Percentiles rank a stretch among this genome's conserved stretches.
phyloP scores from a whole-genome alignment of 2,329 filamentous ascomycete genomes.

The Sarocladium strictum region DNA sequence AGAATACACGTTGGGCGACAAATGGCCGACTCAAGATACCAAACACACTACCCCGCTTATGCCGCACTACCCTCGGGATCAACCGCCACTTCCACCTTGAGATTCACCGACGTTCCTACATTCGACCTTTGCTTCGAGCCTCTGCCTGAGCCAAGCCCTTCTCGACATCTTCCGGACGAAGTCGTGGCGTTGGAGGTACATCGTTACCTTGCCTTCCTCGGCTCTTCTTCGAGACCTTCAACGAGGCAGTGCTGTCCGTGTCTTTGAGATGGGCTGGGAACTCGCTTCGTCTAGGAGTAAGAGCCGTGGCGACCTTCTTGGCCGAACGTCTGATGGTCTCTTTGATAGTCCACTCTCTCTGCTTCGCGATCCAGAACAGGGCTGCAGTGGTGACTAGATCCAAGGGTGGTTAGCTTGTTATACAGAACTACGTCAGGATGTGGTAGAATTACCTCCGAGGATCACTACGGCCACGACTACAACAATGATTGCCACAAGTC shows the following conservation, averaged over 20 bases:
- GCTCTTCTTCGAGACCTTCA: slow-evolving; percentile 19
- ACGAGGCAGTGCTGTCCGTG: slow-evolving; percentile 18
- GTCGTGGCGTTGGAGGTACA: slow-evolving; percentile 52
- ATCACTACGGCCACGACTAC: slow-evolving; percentile 63
- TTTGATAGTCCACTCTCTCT: slow-evolving; percentile 74
- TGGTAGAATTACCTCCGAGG: slow-evolving; percentile 55
- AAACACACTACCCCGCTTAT: neutral
- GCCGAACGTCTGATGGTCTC: slow-evolving; percentile 66
- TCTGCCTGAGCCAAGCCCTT: slow-evolving; percentile 43
- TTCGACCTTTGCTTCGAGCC: slow-evolving; percentile 25
- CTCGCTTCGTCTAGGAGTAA: slow-evolving; percentile 56
- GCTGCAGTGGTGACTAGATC: slow-evolving; percentile 53
- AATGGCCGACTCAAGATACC: neutral
- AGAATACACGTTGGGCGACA: neutral
- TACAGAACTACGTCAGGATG: neutral
- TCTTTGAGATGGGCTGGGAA: slow-evolving; percentile 55
- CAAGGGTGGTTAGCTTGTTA: slow-evolving; percentile 13
- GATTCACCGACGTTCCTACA: neutral
- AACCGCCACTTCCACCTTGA: neutral
- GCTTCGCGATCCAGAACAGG: slow-evolving; percentile 77
- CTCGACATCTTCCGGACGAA: slow-evolving; percentile 51
- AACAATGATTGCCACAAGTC: slow-evolving; percentile 67
- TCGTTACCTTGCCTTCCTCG: slow-evolving; percentile 45
- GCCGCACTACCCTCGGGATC: no score
- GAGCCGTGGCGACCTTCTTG: slow-evolving; percentile 51